phyloP scores from a whole-genome alignment of 305 asterid genomes.

The Withania somnifera region DNA sequence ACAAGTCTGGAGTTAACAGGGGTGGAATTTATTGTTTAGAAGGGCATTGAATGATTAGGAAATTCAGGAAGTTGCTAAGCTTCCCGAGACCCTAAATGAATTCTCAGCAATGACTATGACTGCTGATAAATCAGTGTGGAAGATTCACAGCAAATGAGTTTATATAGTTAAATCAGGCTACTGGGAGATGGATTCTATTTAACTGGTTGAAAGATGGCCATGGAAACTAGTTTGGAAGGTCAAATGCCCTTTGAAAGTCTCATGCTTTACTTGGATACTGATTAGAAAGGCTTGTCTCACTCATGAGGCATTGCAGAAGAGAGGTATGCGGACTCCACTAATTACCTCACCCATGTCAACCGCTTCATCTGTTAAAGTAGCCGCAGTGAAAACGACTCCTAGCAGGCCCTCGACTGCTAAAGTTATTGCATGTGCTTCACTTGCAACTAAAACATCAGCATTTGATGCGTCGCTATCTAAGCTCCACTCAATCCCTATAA shows the following conservation, averaged over 20 bases:
- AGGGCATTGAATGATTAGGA: too few species aligned
- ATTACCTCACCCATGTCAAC: conserved; percentile 92
- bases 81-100: too few species aligned
- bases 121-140: too few species aligned
- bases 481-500: conserved; percentile 95
- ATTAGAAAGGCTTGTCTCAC: not conserved
- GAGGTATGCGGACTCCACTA: conserved; percentile 2
- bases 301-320: not conserved
- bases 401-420: conserved; percentile 91
- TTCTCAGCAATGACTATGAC: too few species aligned
- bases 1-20: too few species aligned
- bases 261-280: not conserved
- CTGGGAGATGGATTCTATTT: too few species aligned
- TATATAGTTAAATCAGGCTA: too few species aligned
- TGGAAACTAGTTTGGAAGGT: not conserved
- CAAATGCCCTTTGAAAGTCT: not conserved
- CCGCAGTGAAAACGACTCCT: conserved; percentile 92
- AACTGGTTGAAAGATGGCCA: not conserved
- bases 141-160: too few species aligned
- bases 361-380: conserved; percentile 96
- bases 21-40: too few species aligned
- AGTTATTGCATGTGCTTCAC: conserved; percentile 97
- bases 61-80: too few species aligned
- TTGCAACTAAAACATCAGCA: conserved; percentile 91
- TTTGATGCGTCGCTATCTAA: conserved; percentile 94